Base-by-base conservation (phyloP, 2,329 filamentous ascomycete species). In the Magnaporthales sp. region DNA sequence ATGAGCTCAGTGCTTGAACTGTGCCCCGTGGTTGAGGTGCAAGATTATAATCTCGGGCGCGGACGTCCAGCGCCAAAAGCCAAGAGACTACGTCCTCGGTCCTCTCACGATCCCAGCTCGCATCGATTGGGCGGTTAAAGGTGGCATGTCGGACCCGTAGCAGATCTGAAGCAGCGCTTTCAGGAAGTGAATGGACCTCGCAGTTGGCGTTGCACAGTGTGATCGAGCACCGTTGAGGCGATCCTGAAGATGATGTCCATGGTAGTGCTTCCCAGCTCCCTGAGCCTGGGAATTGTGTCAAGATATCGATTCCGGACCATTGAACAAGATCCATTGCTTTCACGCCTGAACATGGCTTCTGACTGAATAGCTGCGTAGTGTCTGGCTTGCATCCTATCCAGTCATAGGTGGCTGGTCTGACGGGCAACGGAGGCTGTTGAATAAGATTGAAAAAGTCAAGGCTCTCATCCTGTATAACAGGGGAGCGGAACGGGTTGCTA, bases 241-340 rank as follows among this genome's bases (percentile, higher is more conserved):
- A 8, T 38, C 62, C 62, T 11, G 24, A 13, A 26, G 8, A 26
- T 19, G 63, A 70, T 66, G 66, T 71, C 70, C 70, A 72, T 7
- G 69, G 65, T 29, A 72, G 68, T 27, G 69, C 67, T 19, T 65
- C 60, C 8, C 68, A 32, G 5, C 64, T 62, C 1, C 63, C 38
- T 3, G 66, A 38, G 4, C 64, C 63, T 1, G 69, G 67, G 56
- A 70, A 69, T 15, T 68, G 70, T 15, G 69, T 69, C 46, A 68
- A 32, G 31, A 72, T 61, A 38, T 73, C 72, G 19, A 72, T 66
- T 0, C 69, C 72, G 2, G 72, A 70, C 74, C 73, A 75, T 6
- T 61, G 65, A 5, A 67, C 67, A 6, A 71, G 19, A 19, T 70
- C 70, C 30, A 66, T 63, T n/a, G 56, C 64, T 11, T 31, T n/a